Conservation (phyloP, 2,329 filamentous ascomycete species). For the Teratosphaeriaceae sp. region DNA sequence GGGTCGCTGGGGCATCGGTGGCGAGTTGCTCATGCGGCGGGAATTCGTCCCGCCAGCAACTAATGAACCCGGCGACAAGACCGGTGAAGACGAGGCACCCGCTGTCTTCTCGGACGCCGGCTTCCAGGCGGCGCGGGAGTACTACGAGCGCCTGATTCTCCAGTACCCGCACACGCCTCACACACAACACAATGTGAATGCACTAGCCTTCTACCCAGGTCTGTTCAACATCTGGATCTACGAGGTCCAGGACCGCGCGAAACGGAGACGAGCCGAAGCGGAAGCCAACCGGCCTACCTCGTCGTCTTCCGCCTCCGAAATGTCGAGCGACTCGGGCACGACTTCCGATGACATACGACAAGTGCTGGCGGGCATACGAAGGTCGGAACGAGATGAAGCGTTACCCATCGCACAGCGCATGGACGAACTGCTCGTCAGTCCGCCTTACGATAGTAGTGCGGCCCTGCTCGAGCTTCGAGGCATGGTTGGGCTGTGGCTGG, state of each 20-base stretch:
- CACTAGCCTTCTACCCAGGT: slow-evolving; percentile 73
- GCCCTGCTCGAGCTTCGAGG: slow-evolving; percentile 65
- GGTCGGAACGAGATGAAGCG: slow-evolving; percentile 50
- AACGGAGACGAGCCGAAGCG: slow-evolving; percentile 34
- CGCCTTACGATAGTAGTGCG: slow-evolving; percentile 62
- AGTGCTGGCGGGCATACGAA: too few species aligned
- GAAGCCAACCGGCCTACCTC: neutral
- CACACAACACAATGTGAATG: slow-evolving; percentile 53
- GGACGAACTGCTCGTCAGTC: slow-evolving; percentile 61
- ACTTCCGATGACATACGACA: neutral
- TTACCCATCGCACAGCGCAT: slow-evolving; percentile 60
- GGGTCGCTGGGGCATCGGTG: slow-evolving; percentile 74
- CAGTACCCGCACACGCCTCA: slow-evolving; percentile 65
- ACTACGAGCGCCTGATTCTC: slow-evolving; percentile 72
- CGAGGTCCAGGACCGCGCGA: slow-evolving; percentile 55
- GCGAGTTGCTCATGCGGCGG: slow-evolving; percentile 69
- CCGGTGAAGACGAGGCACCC: slow-evolving; percentile 8
- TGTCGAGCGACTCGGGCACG: neutral
- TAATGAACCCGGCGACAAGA: neutral
- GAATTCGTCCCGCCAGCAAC: slow-evolving; percentile 4
- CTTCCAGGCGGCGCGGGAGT: slow-evolving; percentile 55
- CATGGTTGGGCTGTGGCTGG: slow-evolving; percentile 68
- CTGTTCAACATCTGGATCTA: slow-evolving; percentile 79
- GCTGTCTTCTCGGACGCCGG: slow-evolving; percentile 32
- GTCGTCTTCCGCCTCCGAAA: neutral